Conservation (phyloP, 2,329 filamentous ascomycete genomes). For the Didymella exigua region DNA sequence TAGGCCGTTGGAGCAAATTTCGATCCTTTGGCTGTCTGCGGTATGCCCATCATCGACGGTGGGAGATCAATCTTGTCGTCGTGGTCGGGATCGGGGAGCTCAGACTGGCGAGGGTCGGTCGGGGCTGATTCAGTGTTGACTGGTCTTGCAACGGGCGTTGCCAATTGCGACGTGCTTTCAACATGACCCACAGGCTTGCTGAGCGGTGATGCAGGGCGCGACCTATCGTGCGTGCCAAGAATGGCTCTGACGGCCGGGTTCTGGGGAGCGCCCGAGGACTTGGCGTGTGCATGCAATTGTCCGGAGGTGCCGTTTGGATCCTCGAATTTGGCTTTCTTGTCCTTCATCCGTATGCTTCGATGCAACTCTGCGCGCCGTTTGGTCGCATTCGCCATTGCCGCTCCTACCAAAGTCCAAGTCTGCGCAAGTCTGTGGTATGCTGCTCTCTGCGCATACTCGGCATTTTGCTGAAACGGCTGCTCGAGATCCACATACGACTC, state of each 20-base stretch:
- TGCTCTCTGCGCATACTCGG: conserved; percentile 57
- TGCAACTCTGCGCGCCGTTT: conserved; percentile 45
- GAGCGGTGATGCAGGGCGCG: conserved; percentile 24
- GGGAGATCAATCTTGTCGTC: conserved; percentile 46
- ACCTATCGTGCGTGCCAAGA: conserved; percentile 39
- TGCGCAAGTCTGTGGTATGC: conserved; percentile 60
- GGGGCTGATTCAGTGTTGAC: conserved; percentile 16
- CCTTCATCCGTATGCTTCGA: conserved; percentile 32
- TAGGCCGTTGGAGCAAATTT: conserved; percentile 7
- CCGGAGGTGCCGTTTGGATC: conserved; percentile 13
- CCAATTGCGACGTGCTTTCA: conserved; percentile 61
- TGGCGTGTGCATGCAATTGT: conserved; percentile 30
- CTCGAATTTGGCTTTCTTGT: conserved; percentile 23
- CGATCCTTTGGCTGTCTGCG: not conserved
- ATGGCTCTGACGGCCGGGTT: conserved; percentile 45
- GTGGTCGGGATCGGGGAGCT: conserved; percentile 46
- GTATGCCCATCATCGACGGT: conserved; percentile 33
- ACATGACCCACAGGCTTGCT: conserved; percentile 37
- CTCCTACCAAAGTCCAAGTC: conserved; percentile 63
- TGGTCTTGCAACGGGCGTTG: conserved; percentile 61
- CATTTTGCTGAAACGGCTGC: conserved; percentile 60
- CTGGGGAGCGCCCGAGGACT: conserved; percentile 23
- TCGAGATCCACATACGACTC: conserved; percentile 45
- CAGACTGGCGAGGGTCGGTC: conserved; percentile 14
- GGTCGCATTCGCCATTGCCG: conserved; percentile 58